phyloP scores from a whole-genome alignment of 805 yeast genomes.

The Myxozyma mucilagina region DNA sequence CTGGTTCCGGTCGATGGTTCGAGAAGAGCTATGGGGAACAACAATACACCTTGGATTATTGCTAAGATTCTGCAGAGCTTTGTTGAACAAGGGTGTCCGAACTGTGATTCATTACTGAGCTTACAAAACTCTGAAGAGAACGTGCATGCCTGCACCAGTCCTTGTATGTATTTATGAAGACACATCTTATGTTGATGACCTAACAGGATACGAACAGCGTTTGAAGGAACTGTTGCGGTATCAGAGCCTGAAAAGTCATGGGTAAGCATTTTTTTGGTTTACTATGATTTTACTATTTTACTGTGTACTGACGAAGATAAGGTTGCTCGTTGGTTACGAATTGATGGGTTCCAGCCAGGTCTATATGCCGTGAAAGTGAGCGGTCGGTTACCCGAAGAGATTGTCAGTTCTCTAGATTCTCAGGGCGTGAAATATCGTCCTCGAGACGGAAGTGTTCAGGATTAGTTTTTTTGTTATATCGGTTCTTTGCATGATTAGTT shows the following conservation, averaged over 20 bases:
- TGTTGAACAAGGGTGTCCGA: constrained; percentile 88
- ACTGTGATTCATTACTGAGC: constrained; percentile 87
- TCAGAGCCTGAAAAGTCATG: constrained; percentile 84
- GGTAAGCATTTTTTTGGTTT: constrained; percentile 46
- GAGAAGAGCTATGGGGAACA: neutral
- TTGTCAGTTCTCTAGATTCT: constrained; percentile 66
- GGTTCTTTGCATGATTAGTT: neutral
- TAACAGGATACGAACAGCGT: constrained; percentile 45
- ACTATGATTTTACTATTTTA: neutral
- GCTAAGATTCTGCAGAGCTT: constrained; percentile 49
- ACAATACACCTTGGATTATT: neutral
- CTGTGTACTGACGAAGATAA: constrained; percentile 8
- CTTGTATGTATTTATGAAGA: constrained; percentile 45
- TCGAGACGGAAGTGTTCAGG: constrained; percentile 73
- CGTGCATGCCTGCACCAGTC: constrained; percentile 90
- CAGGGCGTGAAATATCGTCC: constrained; percentile 88
- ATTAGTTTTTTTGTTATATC: constrained; percentile 31
- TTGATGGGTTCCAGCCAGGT: constrained; percentile 85
- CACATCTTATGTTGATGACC: neutral
- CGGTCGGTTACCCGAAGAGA: constrained; percentile 88
- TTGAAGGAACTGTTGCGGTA: constrained; percentile 90
- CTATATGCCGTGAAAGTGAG: constrained; percentile 86
- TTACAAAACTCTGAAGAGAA: constrained; percentile 77
- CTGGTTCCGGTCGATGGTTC: too few relatives aligned
- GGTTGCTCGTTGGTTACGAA: constrained; percentile 88